These are phyloP conservation scores for Cercospora berteroae DNA, from an alignment of 2,329 filamentous ascomycete species.

Conservation along the genomic window DNA sequence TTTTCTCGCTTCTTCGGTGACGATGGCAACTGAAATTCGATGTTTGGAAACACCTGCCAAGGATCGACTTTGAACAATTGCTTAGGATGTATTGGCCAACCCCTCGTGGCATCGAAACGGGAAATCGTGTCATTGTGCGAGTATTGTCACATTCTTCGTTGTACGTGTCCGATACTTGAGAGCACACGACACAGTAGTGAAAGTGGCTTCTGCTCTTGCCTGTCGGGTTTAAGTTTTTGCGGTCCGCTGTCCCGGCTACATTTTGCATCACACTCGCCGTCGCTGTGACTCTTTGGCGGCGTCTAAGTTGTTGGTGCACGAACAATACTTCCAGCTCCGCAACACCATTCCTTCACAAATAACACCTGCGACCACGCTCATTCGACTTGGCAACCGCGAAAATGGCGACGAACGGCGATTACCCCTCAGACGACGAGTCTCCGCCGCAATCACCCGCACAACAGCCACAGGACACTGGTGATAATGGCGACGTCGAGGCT, in stretches of 20 bases:
- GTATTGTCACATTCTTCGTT: background rate
- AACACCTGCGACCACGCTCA: background rate
- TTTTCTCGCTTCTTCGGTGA: background rate
- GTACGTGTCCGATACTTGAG: background rate
- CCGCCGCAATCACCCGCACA: conserved; percentile 55
- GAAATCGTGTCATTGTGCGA: background rate
- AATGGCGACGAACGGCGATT: conserved; percentile 58
- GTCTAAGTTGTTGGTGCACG: background rate
- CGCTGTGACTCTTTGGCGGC: conserved; percentile 3
- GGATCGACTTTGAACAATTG: background rate
- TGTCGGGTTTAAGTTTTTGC: background rate
- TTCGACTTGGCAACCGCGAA: background rate
- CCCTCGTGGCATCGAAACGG: background rate
- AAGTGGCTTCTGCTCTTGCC: background rate
- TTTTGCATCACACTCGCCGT: conserved; percentile 3
- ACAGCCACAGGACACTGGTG: conserved; percentile 58
- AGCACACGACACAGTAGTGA: background rate
- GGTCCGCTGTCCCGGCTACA: background rate
- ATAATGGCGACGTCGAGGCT: conserved; percentile 66
- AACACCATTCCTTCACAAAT: background rate
- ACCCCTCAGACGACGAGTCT: conserved; percentile 51
- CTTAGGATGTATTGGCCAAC: background rate
- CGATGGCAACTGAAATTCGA: background rate
- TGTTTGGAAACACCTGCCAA: background rate
- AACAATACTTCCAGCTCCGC: background rate